A percentile compares a stretch with the other conserved stretches of the same genome.
These are phyloP conservation scores for Agarophyton chilense DNA, from an alignment of 23 red algal species.

Conservation along the genomic window DNA sequence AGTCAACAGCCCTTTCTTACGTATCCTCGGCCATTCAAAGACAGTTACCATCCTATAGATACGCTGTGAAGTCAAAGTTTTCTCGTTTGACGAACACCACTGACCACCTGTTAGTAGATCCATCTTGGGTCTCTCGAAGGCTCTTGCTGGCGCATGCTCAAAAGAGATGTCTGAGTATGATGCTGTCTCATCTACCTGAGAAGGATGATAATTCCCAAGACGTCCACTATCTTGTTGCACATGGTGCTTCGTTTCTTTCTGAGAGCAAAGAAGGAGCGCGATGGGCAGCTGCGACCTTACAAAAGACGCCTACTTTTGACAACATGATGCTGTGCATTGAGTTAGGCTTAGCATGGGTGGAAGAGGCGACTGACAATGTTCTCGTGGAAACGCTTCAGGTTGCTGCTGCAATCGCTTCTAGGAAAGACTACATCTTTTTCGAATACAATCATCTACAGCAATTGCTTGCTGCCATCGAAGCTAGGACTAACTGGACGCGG, in stretches of 20 bases:
- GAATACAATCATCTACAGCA: slow-evolving; percentile 47
- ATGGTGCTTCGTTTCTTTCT: slow-evolving; percentile 22
- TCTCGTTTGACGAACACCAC: not conserved
- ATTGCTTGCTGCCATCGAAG: slow-evolving; percentile 32
- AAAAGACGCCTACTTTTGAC: slow-evolving; percentile 35
- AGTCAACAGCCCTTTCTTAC: slow-evolving; percentile 35
- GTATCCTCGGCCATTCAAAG: slow-evolving; percentile 31
- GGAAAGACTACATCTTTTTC: not conserved
- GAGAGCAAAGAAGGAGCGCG: slow-evolving; percentile 33
- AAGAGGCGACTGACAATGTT: slow-evolving; percentile 45
- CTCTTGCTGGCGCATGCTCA: slow-evolving; percentile 57
- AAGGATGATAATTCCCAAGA: not conserved
- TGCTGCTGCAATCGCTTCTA: slow-evolving; percentile 9
- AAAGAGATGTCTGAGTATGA: slow-evolving; percentile 11
- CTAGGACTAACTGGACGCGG: not conserved
- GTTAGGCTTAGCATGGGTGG: slow-evolving; percentile 49
- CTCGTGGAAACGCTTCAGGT: slow-evolving; percentile 34
- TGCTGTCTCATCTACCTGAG: slow-evolving; percentile 10
- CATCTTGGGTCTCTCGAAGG: slow-evolving; percentile 51
- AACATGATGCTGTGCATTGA: slow-evolving; percentile 52
- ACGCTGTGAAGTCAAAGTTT: slow-evolving; percentile 43
- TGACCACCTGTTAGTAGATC: slow-evolving; percentile 4
- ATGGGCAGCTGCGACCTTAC: slow-evolving; percentile 36
- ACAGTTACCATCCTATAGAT: slow-evolving; percentile 2
- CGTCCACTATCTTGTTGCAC: slow-evolving; percentile 21